Conservation (phyloP, 208 protist species). For the Leishmania tropica region DNA sequence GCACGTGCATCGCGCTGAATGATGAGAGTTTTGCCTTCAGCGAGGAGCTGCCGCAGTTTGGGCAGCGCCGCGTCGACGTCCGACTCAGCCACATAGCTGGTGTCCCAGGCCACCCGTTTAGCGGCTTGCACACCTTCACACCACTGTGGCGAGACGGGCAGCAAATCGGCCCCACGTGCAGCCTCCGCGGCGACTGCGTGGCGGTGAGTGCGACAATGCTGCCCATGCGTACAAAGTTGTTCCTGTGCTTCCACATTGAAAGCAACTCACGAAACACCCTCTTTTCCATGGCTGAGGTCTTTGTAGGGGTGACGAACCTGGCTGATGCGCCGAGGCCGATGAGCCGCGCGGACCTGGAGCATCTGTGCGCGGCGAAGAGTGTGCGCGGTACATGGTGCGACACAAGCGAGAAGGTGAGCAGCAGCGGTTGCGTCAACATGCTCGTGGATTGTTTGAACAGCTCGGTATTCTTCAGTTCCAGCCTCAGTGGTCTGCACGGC, state of each 20-base stretch:
- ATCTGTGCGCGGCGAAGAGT: slow-evolving; percentile 54
- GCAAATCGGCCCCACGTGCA: slow-evolving; percentile 32
- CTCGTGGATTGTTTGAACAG: slow-evolving; percentile 68
- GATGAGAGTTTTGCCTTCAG: slow-evolving; percentile 70
- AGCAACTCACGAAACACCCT: slow-evolving; percentile 30
- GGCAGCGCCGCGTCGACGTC: slow-evolving; percentile 63
- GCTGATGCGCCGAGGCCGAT: slow-evolving; percentile 40
- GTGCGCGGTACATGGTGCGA: slow-evolving; percentile 89
- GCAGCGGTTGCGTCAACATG: slow-evolving; percentile 52
- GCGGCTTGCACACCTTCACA: slow-evolving; percentile 71
- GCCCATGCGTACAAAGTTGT: slow-evolving; percentile 57
- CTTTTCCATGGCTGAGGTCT: slow-evolving; percentile 54
- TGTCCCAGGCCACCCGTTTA: slow-evolving; percentile 77
- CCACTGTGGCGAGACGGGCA: slow-evolving; percentile 68
- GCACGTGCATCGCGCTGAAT: slow-evolving; percentile 46
- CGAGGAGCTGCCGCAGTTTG: slow-evolving; percentile 51
- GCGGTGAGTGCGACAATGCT: slow-evolving; percentile 69
- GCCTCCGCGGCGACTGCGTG: slow-evolving; percentile 55
- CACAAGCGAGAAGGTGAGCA: slow-evolving; percentile 48
- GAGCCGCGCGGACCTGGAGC: slow-evolving; percentile 66
- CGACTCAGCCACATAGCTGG: slow-evolving; percentile 67
- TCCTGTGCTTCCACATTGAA: slow-evolving; percentile 52
- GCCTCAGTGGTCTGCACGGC: slow-evolving; percentile 57
- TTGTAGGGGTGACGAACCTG: slow-evolving; percentile 78
- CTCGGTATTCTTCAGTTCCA: slow-evolving; percentile 67